Conservation (phyloP, 306 rosid species). For the Acacia acuminata region DNA sequence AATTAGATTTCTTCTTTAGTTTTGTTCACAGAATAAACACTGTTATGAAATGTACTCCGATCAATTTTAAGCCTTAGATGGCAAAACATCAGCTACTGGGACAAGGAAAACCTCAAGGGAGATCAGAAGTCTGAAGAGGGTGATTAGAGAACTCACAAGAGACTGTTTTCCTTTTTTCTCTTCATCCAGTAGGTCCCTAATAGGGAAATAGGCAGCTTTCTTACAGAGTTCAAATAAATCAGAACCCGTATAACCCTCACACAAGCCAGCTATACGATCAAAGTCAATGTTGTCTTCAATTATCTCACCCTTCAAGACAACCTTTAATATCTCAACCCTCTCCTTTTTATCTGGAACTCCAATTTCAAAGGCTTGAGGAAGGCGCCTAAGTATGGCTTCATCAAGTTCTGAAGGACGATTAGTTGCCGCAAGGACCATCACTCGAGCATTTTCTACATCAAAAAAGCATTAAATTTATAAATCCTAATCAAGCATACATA, state of each 20-base stretch:
- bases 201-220: slow-evolving; percentile 92
- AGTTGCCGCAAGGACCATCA: slow-evolving; percentile 97
- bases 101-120: neutral
- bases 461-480: neutral
- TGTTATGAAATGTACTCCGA: slow-evolving; percentile 5
- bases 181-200: slow-evolving; percentile 76
- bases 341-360: slow-evolving; percentile 75
- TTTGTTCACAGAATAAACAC: slow-evolving; percentile 18
- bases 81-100: slow-evolving; percentile 9
- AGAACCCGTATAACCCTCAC: slow-evolving; percentile 91
- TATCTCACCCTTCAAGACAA: slow-evolving; percentile 74
- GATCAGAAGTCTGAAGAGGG: slow-evolving; percentile 14
- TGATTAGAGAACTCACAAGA: slow-evolving; percentile 56
- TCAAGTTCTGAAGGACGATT: slow-evolving; percentile 99
- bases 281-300: slow-evolving; percentile 65
- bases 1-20: slow-evolving; percentile 1
- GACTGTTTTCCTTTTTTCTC: slow-evolving; percentile 74
- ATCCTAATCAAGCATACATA: slow-evolving; percentile 23
- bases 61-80: neutral
- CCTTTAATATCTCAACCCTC: slow-evolving; percentile 86
- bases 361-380: slow-evolving; percentile 97
- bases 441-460: slow-evolving; percentile 75
- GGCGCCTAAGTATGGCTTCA: slow-evolving; percentile 98
- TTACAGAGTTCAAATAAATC: slow-evolving; percentile 96
- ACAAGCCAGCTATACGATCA: slow-evolving; percentile 56